Conservation (phyloP, 2,329 filamentous ascomycete genomes). For the Cytospora piceae region DNA sequence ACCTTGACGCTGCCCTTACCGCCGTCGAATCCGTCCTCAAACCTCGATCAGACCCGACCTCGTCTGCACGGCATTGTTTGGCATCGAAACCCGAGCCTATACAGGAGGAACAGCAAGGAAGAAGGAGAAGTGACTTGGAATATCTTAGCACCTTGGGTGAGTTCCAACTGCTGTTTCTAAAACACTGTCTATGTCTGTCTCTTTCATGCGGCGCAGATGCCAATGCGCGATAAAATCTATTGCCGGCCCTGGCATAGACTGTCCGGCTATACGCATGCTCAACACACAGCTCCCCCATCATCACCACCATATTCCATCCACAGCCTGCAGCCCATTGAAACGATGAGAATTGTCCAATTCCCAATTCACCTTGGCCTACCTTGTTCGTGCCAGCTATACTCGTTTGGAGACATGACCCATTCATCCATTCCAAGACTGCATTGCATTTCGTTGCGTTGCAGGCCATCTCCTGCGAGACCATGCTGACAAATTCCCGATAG, state of each 20-base stretch:
- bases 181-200: background rate
- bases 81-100: background rate
- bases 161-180: background rate
- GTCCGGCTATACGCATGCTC: background rate
- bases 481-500: constrained; percentile 25
- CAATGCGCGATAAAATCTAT: constrained; percentile 22
- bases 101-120: background rate
- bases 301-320: background rate
- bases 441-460: constrained; percentile 2
- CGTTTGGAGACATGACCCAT: background rate
- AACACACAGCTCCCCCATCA: background rate
- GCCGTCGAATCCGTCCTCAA: background rate
- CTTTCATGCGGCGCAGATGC: background rate
- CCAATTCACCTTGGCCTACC: background rate
- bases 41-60: background rate
- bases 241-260: background rate
- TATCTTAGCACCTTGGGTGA: background rate
- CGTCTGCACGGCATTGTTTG: background rate
- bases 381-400: background rate
- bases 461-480: constrained; percentile 1
- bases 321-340: background rate
- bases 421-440: background rate
- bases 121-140: background rate
- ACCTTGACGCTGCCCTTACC: constrained; percentile 2
- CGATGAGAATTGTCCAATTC: background rate